Base-by-base conservation (phyloP, 2,329 filamentous ascomycete genomes). In the Arthroderma sp. region DNA sequence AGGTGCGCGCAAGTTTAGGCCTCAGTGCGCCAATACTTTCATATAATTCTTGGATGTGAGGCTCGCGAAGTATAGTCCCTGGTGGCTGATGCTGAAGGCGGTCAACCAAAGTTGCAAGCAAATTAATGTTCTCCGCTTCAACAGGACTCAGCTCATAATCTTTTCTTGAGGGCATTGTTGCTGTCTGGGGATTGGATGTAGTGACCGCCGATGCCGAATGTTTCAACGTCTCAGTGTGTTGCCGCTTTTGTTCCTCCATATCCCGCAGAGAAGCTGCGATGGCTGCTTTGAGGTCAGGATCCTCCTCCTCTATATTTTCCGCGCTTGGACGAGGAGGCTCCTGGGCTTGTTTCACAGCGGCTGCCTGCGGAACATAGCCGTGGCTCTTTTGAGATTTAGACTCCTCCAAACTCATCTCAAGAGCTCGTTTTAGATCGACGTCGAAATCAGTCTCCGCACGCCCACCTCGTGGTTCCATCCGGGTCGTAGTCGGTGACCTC, bases 161-260 rank as follows among this genome's bases (percentile, higher is more conserved):
- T 56, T 88, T 93, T 68, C 89, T 94, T 1, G 85, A 83, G 37
- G 83, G 51, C 75, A 78, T 44, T 4, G 60, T 52, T 38, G 58
- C 50, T 37, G 71, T 69, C n/a, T 74, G 68, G 27, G 72, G 60
- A 7, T 71, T 64, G 2, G 68, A 62, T 3, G 69, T 61, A 10
- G 69, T 67, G 1, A 72, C 67, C 33, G 69, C 72, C 0, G 75
- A 73, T 1, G 82, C 76, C 50, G 91, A 86, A 57, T 86, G 79
- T 60, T 91, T 93, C 55, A 96, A 73, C 1, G 79, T 80, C 4
- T 83, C 84, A 1, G 87, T 79, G 61, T 96, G 87, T 54, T 80
- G 81, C 66, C 89, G 83, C 71, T 98, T 96, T 62, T 98, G 89
- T 62, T 95, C 85, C 64, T 98, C 91, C 86, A 96, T 95, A 58